Conservation (phyloP, 2,329 filamentous ascomycete species). For the Sclerotinia spermophila region DNA sequence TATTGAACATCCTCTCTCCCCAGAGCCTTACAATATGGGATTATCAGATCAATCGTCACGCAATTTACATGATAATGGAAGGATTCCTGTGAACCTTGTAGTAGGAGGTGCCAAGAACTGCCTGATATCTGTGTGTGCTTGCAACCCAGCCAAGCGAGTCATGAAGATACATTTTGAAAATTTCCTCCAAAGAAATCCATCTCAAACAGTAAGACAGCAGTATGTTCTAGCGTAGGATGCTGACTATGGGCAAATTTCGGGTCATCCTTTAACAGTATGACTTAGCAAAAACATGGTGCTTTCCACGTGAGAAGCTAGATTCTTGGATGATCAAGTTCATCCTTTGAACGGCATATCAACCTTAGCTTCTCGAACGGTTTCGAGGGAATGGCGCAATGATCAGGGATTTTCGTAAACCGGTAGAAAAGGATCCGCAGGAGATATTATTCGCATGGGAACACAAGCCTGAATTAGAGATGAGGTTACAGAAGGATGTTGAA, state of each 20-base stretch:
- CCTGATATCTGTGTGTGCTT: background rate
- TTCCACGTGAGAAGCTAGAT: constrained; percentile 3
- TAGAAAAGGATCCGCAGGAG: constrained; percentile 1
- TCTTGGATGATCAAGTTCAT: constrained; percentile 11
- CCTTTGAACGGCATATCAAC: constrained; percentile 1
- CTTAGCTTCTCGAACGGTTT: background rate
- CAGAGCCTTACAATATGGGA: background rate
- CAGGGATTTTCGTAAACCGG: background rate
- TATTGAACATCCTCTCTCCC: background rate
- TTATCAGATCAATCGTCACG: background rate
- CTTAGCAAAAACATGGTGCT: background rate
- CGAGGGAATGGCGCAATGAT: background rate
- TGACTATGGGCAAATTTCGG: background rate
- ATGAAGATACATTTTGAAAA: background rate
- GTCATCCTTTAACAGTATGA: constrained; percentile 1
- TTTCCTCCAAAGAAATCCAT: background rate
- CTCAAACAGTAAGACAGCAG: background rate
- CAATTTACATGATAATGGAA: constrained; percentile 4
- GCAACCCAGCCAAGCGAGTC: background rate
- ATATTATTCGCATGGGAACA: background rate
- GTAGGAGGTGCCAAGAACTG: constrained; percentile 4
- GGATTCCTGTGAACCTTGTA: constrained; percentile 3
- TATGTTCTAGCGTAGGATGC: background rate
- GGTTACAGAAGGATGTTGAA: constrained; percentile 18
- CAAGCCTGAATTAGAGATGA: background rate